Evolutionary conservation across 441 rosid genomes (phyloP).

Genomic region (Populus trichocarpa): DNA sequence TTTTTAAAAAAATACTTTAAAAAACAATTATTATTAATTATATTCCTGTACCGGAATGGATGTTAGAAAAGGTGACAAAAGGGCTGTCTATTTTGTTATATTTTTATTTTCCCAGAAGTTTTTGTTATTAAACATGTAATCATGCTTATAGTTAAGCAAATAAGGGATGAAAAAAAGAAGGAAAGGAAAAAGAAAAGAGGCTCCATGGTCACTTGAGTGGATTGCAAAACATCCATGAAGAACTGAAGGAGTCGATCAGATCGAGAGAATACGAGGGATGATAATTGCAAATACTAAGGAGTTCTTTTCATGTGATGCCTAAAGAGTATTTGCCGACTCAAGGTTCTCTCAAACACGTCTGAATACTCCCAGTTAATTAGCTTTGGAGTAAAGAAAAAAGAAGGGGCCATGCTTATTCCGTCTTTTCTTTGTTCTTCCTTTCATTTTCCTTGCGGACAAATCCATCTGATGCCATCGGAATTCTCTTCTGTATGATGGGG

Average conservation of each 20-base stretch:
- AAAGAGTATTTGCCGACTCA: not conserved
- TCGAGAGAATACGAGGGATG: not conserved
- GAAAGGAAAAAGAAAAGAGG: not conserved
- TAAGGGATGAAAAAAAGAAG: not conserved
- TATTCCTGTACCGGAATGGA: too few species aligned
- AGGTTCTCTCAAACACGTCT: slow-evolving; percentile 8
- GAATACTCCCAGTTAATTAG: not conserved
- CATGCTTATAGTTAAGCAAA: not conserved
- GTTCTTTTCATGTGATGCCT: not conserved
- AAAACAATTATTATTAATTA: too few species aligned
- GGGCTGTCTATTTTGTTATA: not conserved
- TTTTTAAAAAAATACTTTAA: too few species aligned
- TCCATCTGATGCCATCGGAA: not conserved
- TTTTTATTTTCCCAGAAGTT: not conserved
- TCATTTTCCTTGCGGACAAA: not conserved
- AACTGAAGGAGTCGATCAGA: not conserved
- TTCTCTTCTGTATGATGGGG: not conserved
- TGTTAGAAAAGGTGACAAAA: not conserved
- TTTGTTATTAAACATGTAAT: not conserved
- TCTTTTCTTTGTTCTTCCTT: not conserved
- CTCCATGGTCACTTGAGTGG: not conserved
- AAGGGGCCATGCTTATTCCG: not conserved
- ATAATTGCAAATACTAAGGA: not conserved
- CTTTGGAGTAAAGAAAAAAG: slow-evolving; percentile 18
- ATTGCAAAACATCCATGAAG: not conserved